Evolutionary conservation across 106 monocot species (phyloP).

Genomic region (Vanilla planifolia): DNA sequence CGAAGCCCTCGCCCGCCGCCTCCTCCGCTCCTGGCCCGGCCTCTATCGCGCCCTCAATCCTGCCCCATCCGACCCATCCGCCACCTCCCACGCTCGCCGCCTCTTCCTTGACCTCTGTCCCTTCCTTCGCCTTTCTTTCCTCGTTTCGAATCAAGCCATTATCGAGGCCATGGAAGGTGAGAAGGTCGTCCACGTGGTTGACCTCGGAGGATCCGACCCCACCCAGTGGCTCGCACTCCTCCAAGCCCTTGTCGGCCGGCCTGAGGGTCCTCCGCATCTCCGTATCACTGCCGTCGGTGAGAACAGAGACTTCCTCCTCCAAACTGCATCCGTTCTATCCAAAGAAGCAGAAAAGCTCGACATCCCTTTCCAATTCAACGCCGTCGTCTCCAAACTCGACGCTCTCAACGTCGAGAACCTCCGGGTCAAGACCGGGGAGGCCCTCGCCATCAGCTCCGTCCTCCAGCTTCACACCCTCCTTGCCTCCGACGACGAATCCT

Average conservation of each 20-base stretch:
- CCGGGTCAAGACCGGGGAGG: constrained; percentile 66
- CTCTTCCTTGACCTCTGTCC: constrained; percentile 42
- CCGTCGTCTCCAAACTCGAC: constrained; percentile 34
- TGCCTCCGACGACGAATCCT: constrained; percentile 15
- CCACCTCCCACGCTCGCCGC: constrained; percentile 12
- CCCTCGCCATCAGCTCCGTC: constrained; percentile 46
- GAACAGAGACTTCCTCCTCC: constrained; percentile 29
- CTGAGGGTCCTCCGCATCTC: constrained; percentile 44
- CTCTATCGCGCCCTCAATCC: constrained; percentile 33
- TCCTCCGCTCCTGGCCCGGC: constrained; percentile 40
- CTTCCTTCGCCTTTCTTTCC: constrained; percentile 33
- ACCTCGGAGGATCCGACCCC: constrained; percentile 27
- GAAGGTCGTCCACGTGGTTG: constrained; percentile 44
- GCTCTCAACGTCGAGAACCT: constrained; percentile 39
- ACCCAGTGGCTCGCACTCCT: constrained; percentile 45
- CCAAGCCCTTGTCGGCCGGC: constrained; percentile 27
- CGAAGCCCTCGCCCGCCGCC: constrained; percentile 48
- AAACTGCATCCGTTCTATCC: constrained; percentile 23
- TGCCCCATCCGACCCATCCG: neutral
- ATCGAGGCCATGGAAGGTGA: constrained; percentile 46
- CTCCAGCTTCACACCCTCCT: constrained; percentile 53
- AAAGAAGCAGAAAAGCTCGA: constrained; percentile 65
- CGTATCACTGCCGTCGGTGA: constrained; percentile 52
- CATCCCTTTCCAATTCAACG: constrained; percentile 65
- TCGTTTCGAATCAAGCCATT: constrained; percentile 46